Base-by-base conservation (phyloP, 306 rosid species). In the Glycine latifolia region DNA sequence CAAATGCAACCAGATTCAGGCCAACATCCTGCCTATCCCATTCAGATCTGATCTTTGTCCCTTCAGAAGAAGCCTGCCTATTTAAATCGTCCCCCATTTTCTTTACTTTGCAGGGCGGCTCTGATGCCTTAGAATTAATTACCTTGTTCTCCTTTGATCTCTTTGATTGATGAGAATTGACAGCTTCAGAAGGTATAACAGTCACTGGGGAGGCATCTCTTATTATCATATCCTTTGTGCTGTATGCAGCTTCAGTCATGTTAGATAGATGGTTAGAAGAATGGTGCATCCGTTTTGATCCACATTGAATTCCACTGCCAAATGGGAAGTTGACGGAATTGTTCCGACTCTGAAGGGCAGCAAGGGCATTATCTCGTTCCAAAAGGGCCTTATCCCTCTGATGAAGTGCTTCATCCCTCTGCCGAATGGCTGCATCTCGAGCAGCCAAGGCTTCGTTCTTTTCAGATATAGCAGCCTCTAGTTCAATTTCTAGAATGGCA, bases 21-120 rank as follows among this genome's bases (percentile, higher is more conserved):
- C 99, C 96, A 84, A 93, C 76, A 84, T 95, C 97, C 78, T 91
- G 95, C 67, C 89, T 83, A 70, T 93, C 98, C 99, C 97, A 95
- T 87, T 93, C 96, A 12, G 99, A 89, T 89, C 78, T 89, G 63
- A 88, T 87, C 89, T 95, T 95, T 11, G 84, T 93, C 33, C 97
- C 99, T 81, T 90, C 94, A 15, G 92, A 88, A 61, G 91, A 82
- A 48, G 97, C 99, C 84, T 87, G 88, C 80, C 94, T 90, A 77
- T 95, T 95, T 81, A 95, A 87, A 86, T 93, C 44, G 7, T 39
- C 99, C 0, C 94, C 94, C 46, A 95, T 83, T 84, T 90, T 92
- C 88, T 89, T 88, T 55, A 75, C 77, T 67, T 89, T 93, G 83
- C 85, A 67, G 11, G 91, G 79, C 6, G 87, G 46, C 85, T 71